These are phyloP conservation scores for Corchorus capsularis DNA, from an alignment of 345 rosid genomes.

Conservation along the genomic window DNA sequence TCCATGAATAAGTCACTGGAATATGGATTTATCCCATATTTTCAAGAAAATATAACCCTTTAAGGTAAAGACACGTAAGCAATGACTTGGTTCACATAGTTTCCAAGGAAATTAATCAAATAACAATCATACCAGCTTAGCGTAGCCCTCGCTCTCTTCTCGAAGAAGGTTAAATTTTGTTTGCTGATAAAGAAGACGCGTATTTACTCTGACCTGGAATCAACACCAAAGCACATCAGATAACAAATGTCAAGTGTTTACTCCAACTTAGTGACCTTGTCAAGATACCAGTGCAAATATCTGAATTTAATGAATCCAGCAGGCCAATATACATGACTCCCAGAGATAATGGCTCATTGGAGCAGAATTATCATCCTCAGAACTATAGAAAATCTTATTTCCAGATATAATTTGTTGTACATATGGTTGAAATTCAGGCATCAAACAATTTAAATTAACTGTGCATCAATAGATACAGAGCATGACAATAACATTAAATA, in stretches of 20 bases:
- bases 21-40: background rate
- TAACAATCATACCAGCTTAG: slow-evolving; percentile 74
- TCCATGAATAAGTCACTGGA: background rate
- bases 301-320: slow-evolving; percentile 5
- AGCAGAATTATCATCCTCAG: background rate
- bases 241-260: background rate
- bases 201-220: slow-evolving; percentile 92
- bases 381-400: slow-evolving; percentile 5
- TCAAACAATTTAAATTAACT: background rate
- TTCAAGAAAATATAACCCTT: slow-evolving; percentile 8
- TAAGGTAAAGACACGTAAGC: background rate
- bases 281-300: background rate
- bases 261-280: slow-evolving; percentile 4
- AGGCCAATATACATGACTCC: background rate
- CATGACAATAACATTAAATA: slow-evolving; percentile 3
- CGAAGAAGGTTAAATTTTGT: slow-evolving; percentile 97
- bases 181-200: slow-evolving; percentile 98
- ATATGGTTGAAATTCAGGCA: background rate
- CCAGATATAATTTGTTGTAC: background rate
- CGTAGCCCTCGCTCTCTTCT: slow-evolving; percentile 99
- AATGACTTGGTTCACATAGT: background rate
- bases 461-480: background rate
- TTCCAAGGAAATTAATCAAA: slow-evolving; percentile 6
- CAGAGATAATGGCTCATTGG: background rate
- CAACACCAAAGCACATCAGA: slow-evolving; percentile 21